A percentile compares a stretch with the other conserved stretches of the same genome.
Evolutionary conservation across 116 monocot genomes (phyloP).

Genomic region (Cymodocea nodosa): DNA sequence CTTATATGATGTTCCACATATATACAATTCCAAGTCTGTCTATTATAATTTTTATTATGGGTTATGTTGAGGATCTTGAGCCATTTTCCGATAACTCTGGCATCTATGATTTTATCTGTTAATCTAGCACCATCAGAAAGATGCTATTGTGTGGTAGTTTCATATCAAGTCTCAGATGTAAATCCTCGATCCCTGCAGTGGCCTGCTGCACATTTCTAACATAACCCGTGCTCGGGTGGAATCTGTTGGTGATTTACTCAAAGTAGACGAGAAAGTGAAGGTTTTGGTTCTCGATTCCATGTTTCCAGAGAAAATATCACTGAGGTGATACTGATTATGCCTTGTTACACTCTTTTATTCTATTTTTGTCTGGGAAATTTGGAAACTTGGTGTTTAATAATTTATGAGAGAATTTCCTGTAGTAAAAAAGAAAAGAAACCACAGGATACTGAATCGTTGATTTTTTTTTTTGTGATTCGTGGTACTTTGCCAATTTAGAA

Average conservation of each 20-base stretch:
- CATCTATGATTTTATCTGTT: too few species aligned
- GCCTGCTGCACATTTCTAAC: conserved; percentile 87
- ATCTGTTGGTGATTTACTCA: conserved; percentile 48
- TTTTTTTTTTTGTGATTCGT: too few species aligned
- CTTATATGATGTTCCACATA: background rate
- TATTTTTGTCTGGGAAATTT: background rate
- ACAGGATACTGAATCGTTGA: too few species aligned
- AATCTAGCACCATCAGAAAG: too few species aligned
- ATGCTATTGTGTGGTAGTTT: background rate
- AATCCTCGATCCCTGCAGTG: conserved; percentile 34
- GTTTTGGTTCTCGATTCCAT: conserved; percentile 84
- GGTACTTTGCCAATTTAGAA: too few species aligned
- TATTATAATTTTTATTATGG: too few species aligned
- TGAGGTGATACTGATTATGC: conserved; percentile 39
- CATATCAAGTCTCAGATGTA: background rate
- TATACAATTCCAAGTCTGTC: too few species aligned
- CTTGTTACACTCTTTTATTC: background rate
- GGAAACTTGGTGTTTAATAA: too few species aligned
- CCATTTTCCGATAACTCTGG: too few species aligned
- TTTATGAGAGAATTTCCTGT: too few species aligned
- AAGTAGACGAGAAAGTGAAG: conserved; percentile 84
- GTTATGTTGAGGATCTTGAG: too few species aligned
- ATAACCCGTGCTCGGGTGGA: conserved; percentile 40
- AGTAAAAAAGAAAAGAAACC: too few species aligned
- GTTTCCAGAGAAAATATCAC: conserved; percentile 76